These are phyloP conservation scores for Cymbopogon flexuosus DNA, from an alignment of 202 grass and related monocot species.

Conservation along the genomic window DNA sequence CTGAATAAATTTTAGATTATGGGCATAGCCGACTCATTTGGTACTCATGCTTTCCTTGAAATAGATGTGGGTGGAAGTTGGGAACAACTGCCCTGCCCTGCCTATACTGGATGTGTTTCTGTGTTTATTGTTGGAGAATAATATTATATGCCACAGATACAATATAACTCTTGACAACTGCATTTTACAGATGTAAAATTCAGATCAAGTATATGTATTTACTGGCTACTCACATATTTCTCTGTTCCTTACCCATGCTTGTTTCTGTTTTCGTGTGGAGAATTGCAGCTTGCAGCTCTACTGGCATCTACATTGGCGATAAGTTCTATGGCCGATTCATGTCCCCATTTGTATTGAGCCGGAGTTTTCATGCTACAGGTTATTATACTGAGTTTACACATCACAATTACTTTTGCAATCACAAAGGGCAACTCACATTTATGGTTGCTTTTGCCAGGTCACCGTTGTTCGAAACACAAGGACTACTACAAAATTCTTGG, in stretches of 20 bases:
- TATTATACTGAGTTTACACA: conserved; percentile 22
- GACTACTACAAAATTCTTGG: conserved; percentile 88
- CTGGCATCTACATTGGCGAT: conserved; percentile 28
- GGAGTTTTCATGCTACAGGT: conserved; percentile 85
- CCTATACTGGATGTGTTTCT: conserved; percentile 3
- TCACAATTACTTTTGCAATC: conserved; percentile 13
- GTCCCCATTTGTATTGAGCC: conserved; percentile 40
- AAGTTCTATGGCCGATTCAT: conserved; percentile 33
- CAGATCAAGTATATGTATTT: background rate
- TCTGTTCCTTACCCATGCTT: conserved; percentile 9
- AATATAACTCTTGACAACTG: background rate
- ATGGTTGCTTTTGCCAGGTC: conserved; percentile 42
- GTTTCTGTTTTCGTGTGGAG: conserved; percentile 20
- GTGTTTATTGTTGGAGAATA: conserved; percentile 8
- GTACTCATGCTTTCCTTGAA: background rate
- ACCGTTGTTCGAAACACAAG: conserved; percentile 40
- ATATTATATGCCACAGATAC: conserved; percentile 8
- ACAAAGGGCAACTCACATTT: conserved; percentile 18
- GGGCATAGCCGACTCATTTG: background rate
- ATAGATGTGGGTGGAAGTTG: background rate
- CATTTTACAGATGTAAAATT: background rate
- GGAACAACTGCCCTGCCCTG: background rate
- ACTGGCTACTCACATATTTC: background rate
- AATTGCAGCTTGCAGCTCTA: conserved; percentile 43
- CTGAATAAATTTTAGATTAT: background rate